Percentiles rank a stretch among this genome's conserved stretches.
These are phyloP conservation scores for Thyridium curvatum DNA, from an alignment of 2,329 filamentous ascomycete species.

Conservation along the genomic window DNA sequence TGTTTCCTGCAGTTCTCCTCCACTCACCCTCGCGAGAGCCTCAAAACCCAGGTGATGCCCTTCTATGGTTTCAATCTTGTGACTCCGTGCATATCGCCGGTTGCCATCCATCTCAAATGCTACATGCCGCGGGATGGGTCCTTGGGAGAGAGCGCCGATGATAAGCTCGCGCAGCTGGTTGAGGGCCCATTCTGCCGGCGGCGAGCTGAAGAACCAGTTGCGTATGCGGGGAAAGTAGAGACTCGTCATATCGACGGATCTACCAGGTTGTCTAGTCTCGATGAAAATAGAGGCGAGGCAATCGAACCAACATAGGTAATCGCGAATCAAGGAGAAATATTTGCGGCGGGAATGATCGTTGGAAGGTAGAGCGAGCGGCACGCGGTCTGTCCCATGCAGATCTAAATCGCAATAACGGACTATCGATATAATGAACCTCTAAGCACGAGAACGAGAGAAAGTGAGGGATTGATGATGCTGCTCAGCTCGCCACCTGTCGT, in stretches of 20 bases:
- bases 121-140: conserved; percentile 87
- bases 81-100: conserved; percentile 79
- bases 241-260: conserved; percentile 39
- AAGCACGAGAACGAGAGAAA: too few relatives aligned
- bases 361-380: too few relatives aligned
- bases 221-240: conserved; percentile 41
- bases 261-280: not conserved
- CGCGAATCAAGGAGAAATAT: too few relatives aligned
- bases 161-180: conserved; percentile 74
- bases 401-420: too few relatives aligned
- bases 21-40: conserved; percentile 73
- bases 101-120: conserved; percentile 99
- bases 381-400: too few relatives aligned
- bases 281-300: not conserved
- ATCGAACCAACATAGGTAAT: too few relatives aligned
- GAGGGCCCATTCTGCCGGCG: conserved; percentile 86
- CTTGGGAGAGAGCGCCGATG: conserved; percentile 83
- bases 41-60: conserved; percentile 96
- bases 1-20: conserved; percentile 9
- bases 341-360: too few relatives aligned
- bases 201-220: conserved; percentile 77
- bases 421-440: too few relatives aligned
- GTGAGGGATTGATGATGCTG: too few relatives aligned
- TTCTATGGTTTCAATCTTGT: conserved; percentile 93
- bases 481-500: too few relatives aligned